These are phyloP conservation scores for Houttuynia cordata DNA, from an alignment of 164 flowering plant species.

Conservation along the genomic window DNA sequence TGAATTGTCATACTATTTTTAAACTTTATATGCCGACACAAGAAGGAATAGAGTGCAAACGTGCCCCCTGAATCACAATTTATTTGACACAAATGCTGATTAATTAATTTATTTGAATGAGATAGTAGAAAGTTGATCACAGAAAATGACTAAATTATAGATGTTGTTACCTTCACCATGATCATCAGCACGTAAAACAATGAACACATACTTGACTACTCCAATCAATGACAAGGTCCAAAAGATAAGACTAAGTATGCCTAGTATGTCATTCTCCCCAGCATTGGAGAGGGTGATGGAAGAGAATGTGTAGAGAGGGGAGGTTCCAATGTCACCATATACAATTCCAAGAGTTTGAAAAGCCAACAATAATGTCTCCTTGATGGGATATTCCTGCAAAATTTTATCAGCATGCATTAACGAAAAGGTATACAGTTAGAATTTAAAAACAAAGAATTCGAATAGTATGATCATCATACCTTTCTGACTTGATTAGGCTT, in stretches of 20 bases:
- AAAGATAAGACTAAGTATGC: conserved; percentile 20
- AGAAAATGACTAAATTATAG: too few relatives aligned
- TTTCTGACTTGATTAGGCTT: not conserved
- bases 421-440: too few relatives aligned
- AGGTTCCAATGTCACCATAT: conserved; percentile 23
- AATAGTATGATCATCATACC: too few relatives aligned
- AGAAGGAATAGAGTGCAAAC: conserved; percentile 18
- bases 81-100: too few relatives aligned
- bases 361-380: conserved; percentile 10
- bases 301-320: conserved; percentile 18
- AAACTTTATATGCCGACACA: conserved; percentile 14
- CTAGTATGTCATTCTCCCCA: conserved; percentile 13
- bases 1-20: conserved; percentile 2
- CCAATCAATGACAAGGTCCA: conserved; percentile 19
- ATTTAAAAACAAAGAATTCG: too few relatives aligned
- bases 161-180: conserved; percentile 15
- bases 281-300: conserved; percentile 9
- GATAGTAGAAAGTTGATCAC: too few relatives aligned
- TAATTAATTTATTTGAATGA: too few relatives aligned
- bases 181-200: conserved; percentile 21
- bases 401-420: not conserved
- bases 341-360: conserved; percentile 21
- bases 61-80: conserved; percentile 15
- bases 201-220: conserved; percentile 16
- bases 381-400: conserved; percentile 12